Conservation (phyloP, 164 flowering plant genomes). For the Vitis vinifera region ASM3070453v1 NC_081808.1:22070501-22071000, state of each 20-base stretch:
- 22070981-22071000: neutral
- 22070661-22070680: slow-evolving; percentile 69
- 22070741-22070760: slow-evolving; percentile 73
- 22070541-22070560: no score
- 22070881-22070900: slow-evolving; percentile 99
- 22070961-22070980: neutral
- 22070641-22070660: slow-evolving; percentile 81
- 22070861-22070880: slow-evolving; percentile 91
- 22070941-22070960: neutral
- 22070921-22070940: slow-evolving; percentile 10
- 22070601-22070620: slow-evolving; percentile 40
- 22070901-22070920: slow-evolving; percentile 90
- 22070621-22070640: slow-evolving; percentile 89
- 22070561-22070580: no score
- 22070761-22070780: slow-evolving; percentile 72
- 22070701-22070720: slow-evolving; percentile 96
- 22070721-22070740: slow-evolving; percentile 75
- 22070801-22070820: slow-evolving; percentile 88
- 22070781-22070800: slow-evolving; percentile 99
- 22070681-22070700: slow-evolving; percentile 88
- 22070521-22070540: no score
- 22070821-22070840: slow-evolving; percentile 99
- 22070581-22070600: neutral
- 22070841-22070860: slow-evolving; percentile 86
- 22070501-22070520: no score